Percentiles rank a stretch among this genome's conserved stretches.
Conservation (phyloP, 108 stramenopile genomes). For the Halocafeteria seosinensis region DNA sequence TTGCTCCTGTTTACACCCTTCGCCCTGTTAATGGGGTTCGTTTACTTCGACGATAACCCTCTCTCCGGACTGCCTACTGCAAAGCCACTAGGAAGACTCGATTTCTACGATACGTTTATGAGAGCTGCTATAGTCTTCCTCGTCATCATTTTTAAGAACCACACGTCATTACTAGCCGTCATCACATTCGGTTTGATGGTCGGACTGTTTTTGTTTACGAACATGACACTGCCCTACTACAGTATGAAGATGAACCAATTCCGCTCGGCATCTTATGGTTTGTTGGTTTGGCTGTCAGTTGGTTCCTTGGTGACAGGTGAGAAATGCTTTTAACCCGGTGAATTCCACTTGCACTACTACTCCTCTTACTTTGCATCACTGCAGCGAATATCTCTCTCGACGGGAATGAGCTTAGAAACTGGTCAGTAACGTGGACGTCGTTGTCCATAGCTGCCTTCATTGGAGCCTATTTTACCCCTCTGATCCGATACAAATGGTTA, state of each 20-base stretch:
- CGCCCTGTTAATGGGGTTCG: neutral
- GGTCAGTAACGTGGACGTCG: too few relatives aligned
- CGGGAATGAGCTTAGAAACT: too few relatives aligned
- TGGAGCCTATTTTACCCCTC: too few relatives aligned
- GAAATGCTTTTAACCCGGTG: too few relatives aligned
- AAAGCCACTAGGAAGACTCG: neutral
- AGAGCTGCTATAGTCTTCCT: neutral
- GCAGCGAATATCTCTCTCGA: too few relatives aligned
- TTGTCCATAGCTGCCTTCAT: too few relatives aligned
- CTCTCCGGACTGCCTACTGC: neutral
- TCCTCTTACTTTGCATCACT: too few relatives aligned
- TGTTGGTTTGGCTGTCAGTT: neutral
- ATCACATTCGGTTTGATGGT: neutral
- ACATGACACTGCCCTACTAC: neutral
- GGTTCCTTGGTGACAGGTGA: too few relatives aligned
- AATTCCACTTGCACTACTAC: too few relatives aligned
- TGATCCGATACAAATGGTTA: too few relatives aligned
- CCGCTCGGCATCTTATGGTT: neutral
- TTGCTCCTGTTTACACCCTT: neutral
- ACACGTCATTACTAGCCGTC: neutral
- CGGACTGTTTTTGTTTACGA: neutral
- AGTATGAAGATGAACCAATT: neutral
- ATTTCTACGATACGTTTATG: neutral
- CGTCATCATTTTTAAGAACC: neutral
- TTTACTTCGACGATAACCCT: neutral